Base-by-base conservation (phyloP, 805 yeast genomes). In the Candida sithepensis region DNA sequence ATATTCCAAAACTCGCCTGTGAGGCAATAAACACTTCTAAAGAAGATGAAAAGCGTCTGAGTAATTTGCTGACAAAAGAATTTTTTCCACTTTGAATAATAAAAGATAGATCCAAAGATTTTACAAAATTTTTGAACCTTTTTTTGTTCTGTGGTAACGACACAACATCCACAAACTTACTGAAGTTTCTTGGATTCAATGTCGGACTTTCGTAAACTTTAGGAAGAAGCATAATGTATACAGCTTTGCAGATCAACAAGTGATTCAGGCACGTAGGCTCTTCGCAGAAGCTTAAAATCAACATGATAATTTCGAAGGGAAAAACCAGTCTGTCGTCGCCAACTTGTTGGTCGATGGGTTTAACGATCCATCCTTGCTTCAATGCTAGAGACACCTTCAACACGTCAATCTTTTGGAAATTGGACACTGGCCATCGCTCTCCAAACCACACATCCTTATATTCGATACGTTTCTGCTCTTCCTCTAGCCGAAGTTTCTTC, bases 11-110 rank as follows among this genome's bases (percentile, higher is more conserved):
- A 68, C 95, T 85, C 28, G 97, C 84, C 62, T 92, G 98, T 3
- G 98, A 96, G 0, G 98, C 97, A 7, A 86, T 77, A 57, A 94
- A 90, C 10, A 74, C 70, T 52, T 81, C 78, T 42, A 94, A 69
- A 34, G 73, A 76, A 18, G 74, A 64, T 8, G 90, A 78, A 46
- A 96, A 87, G 37, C 96, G 74, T 58, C 96, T 79, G 46, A 94
- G 69, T 6, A 94, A 63, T 54, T 87, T 84, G 0, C 97, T 88
- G 12, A 92, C 89, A 64, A 75, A 85, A 4, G 97, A 92, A 66
- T 90, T 94, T 63, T 88, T 90, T 12, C 98, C 98, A 33, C 88
- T 77, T 65, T 94, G 98, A 50, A 90, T 81, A 42, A 91, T 88
- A 39, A 79, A 75, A 9, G 96, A 77, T 33, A 94, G 71, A 61